These are phyloP conservation scores for Boletus bicolor DNA, from an alignment of 768 basidiomycete genomes.

Conservation along the genomic window DNA sequence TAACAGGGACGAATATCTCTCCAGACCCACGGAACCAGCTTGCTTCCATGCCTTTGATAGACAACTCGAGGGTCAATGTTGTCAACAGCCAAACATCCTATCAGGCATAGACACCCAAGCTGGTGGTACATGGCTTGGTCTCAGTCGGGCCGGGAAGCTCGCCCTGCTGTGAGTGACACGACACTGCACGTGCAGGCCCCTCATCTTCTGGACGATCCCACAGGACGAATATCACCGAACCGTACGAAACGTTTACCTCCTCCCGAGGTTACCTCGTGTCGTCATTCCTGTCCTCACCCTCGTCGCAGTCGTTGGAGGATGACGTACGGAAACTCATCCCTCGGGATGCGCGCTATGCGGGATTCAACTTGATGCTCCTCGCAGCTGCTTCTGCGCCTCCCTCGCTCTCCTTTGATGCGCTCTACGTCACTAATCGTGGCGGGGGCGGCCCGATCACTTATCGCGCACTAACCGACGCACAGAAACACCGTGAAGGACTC, in stretches of 20 bases:
- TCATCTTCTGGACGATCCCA: slow-evolving; percentile 5
- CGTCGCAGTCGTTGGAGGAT: slow-evolving; percentile 45
- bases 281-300: slow-evolving; percentile 59
- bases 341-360: slow-evolving; percentile 57
- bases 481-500: slow-evolving; percentile 54
- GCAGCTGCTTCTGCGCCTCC: slow-evolving; percentile 31
- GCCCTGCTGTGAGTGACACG: slow-evolving; percentile 61
- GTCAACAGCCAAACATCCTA: slow-evolving; percentile 41
- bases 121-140: slow-evolving; percentile 83
- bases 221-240: slow-evolving; percentile 86
- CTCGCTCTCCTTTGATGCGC: slow-evolving; percentile 47
- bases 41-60: slow-evolving; percentile 64
- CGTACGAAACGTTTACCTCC: slow-evolving; percentile 41
- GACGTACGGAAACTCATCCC: slow-evolving; percentile 46
- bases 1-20: slow-evolving; percentile 74
- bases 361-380: slow-evolving; percentile 78
- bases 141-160: slow-evolving; percentile 60
- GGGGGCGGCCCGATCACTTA: slow-evolving; percentile 56
- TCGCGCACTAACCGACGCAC: slow-evolving; percentile 49
- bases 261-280: slow-evolving; percentile 71
- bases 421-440: slow-evolving; percentile 68
- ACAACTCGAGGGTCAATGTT: slow-evolving; percentile 7
- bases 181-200: no score
- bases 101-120: slow-evolving; percentile 72
- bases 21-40: slow-evolving; percentile 62